Percentiles rank a stretch among this genome's conserved stretches.
These are phyloP conservation scores for Solanum piurae DNA, from an alignment of 257 asterid species.

Conservation along the genomic window DNA sequence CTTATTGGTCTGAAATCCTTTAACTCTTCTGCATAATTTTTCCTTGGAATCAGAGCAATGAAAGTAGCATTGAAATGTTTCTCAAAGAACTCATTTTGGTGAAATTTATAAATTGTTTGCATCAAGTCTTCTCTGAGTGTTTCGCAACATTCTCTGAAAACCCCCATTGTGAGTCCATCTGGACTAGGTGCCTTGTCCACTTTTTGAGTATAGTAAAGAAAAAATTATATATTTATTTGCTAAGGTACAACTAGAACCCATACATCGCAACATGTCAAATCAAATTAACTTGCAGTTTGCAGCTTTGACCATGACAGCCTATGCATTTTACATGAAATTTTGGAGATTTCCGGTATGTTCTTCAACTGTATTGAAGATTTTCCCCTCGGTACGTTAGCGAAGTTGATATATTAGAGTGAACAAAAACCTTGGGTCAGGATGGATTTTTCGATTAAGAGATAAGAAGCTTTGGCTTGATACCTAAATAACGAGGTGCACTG, in stretches of 20 bases:
- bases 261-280: not conserved
- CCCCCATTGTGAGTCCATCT: not conserved
- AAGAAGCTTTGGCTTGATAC: not conserved
- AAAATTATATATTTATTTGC: not conserved
- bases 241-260: not conserved
- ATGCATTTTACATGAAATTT: not conserved
- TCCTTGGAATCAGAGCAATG: not conserved
- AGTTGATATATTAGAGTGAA: not conserved
- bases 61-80: not conserved
- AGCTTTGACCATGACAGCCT: not conserved
- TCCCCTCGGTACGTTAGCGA: not conserved
- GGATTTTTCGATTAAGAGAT: not conserved
- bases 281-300: not conserved
- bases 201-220: not conserved
- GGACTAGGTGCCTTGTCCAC: not conserved
- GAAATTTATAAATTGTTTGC: not conserved
- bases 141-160: not conserved
- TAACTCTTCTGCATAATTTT: not conserved
- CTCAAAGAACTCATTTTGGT: not conserved
- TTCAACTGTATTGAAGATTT: not conserved
- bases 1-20: not conserved
- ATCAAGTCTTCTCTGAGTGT: not conserved
- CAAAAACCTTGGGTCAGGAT: not conserved
- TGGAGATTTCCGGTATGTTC: not conserved
- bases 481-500: not conserved